These are phyloP conservation scores for Tricholoma furcatifolium DNA, from an alignment of 768 basidiomycete genomes.

Conservation along the genomic window DNA sequence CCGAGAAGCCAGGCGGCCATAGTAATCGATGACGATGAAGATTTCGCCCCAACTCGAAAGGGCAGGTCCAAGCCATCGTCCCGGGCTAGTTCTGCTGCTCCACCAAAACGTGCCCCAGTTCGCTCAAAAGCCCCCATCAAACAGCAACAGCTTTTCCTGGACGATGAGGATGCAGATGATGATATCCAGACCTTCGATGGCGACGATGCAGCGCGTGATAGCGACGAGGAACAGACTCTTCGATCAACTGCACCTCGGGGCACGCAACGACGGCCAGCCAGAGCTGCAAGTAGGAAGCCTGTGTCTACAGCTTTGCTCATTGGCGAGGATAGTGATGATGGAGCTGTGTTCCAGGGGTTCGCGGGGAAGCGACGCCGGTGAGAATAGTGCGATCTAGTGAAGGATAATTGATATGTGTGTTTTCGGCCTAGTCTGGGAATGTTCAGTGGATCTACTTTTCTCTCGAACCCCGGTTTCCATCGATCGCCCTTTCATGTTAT, in stretches of 20 bases:
- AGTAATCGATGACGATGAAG: conserved; percentile 34
- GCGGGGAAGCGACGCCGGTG: conserved; percentile 23
- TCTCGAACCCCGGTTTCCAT: no score
- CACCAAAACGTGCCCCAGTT: conserved; percentile 18
- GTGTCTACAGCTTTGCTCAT: conserved; percentile 41
- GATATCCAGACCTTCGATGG: conserved; percentile 20
- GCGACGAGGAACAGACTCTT: conserved; percentile 27
- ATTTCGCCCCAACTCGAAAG: conserved; percentile 11
- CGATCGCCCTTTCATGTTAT: no score
- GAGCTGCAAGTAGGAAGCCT: conserved; percentile 28
- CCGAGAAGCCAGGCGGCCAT: conserved; percentile 20
- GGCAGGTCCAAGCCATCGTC: conserved; percentile 28
- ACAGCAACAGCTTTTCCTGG: conserved; percentile 48
- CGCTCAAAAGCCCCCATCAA: conserved; percentile 29
- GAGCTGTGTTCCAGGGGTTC: conserved; percentile 68
- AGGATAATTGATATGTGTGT: neutral
- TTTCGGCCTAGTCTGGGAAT: neutral
- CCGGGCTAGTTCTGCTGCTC: conserved; percentile 21
- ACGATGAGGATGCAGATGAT: conserved; percentile 41
- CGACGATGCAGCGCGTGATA: conserved; percentile 17
- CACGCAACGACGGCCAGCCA: conserved; percentile 23
- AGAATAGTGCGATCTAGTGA: neutral
- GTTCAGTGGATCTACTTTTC: no score
- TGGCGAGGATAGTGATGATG: conserved; percentile 74
- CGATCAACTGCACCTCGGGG: conserved; percentile 24